Evolutionary conservation across 2,329 filamentous ascomycete genomes (phyloP), one percentile per base, ranked within the genome.

Genomic region (Cryoendolithus antarcticus): DNA sequence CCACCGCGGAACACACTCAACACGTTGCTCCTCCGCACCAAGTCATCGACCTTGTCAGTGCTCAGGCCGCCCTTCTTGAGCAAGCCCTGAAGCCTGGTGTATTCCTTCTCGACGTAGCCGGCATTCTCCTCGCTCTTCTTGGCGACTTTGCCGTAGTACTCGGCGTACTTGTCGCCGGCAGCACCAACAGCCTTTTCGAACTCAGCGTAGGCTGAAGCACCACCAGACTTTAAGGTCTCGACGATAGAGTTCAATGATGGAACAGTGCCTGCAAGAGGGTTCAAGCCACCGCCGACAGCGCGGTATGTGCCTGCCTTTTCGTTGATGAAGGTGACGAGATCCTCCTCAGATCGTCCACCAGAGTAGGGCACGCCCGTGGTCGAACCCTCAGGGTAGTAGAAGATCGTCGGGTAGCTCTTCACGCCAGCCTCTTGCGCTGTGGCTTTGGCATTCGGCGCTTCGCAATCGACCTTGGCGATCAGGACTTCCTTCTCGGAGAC

Each of bases 381-480:
- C 57, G 78, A 83, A 51, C 86, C 88, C 61, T 82, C 82, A 51
- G 86, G 75, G 75, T 95, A 98, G 75, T 81, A 98, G 70, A 94
- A 94, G 71, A 98, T 94, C 46, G 91, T 98, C 36, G 91, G 91
- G 72, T 93, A 98, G 29, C 82, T 85, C 40, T 73, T 74, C 50
- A 98, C 76, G 44, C 79, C 85, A 58, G 91, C 80, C 37, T 80
- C 77, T 57, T 76, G 64, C 37, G 86, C 80, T 35, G 80, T 77
- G 33, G 74, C 74, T 67, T 94, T 95, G 62, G 81, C 77, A 63
- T 85, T 85, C 53, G 84, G 78, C 24, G 82, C 77, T 66, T 98
- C 89, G 57, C 86, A 88, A 59, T 98, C 89, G 45, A 98, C 82
- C 71, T 98, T 96, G 62, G 86, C 91, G 56, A 98, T 78, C 33